Conservation (phyloP, 225 moss, liverwort and hornwort species). For the Rhytidiadelphus loreus region DNA sequence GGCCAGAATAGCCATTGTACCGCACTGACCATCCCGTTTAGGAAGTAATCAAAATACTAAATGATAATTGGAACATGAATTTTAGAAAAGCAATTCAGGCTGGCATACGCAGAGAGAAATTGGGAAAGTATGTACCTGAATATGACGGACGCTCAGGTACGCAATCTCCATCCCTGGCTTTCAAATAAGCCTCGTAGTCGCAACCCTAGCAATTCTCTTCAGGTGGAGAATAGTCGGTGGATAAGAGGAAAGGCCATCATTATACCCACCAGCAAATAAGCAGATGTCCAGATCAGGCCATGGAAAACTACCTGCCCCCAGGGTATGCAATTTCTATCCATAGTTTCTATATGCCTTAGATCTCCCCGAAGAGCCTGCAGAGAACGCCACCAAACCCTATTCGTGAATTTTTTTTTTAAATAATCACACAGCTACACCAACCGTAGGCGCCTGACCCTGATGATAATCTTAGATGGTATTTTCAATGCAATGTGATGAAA, state of each 20-base stretch:
- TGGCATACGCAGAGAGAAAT: not conserved
- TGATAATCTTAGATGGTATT: not conserved
- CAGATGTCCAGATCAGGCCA: constrained; percentile 41
- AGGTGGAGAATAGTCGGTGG: constrained; percentile 20
- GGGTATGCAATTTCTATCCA: constrained; percentile 23
- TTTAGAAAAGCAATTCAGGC: not conserved
- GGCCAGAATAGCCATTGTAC: not conserved
- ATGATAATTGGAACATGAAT: not conserved
- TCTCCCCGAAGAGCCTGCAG: not conserved
- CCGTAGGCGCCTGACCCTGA: not conserved
- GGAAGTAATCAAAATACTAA: not conserved
- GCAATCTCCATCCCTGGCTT: not conserved
- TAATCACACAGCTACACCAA: not conserved
- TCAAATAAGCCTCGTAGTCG: not conserved
- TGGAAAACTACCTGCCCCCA: constrained; percentile 31
- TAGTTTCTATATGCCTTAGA: not conserved
- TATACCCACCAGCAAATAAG: constrained; percentile 29
- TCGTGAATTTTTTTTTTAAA: not conserved
- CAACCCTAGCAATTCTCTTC: not conserved
- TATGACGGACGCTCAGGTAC: not conserved
- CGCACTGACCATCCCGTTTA: not conserved
- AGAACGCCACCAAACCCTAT: not conserved
- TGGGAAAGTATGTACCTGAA: not conserved
- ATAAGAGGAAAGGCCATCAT: constrained; percentile 34
- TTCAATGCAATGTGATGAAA: constrained; percentile 6